Evolutionary conservation across 2,329 filamentous ascomycete species (phyloP), one percentile per base, ranked within the genome.

Genomic region (Colletotrichum aenigma): DNA sequence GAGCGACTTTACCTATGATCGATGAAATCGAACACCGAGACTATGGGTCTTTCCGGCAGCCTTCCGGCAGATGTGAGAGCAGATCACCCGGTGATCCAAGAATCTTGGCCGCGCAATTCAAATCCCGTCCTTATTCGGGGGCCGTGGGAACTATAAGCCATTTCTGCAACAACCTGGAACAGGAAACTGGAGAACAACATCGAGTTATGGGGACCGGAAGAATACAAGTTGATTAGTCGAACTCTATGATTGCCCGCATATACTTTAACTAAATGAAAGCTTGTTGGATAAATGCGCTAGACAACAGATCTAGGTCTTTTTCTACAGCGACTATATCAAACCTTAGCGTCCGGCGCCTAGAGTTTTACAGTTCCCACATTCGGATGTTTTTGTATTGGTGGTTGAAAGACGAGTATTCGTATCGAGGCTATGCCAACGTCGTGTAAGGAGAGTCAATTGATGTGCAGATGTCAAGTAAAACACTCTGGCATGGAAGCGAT

Each of bases 1-100:
- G 8, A n/a, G 18, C 8, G 8, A 43, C 1, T n/a, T 10, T n/a
- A 1, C 2, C 38, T 18, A 8, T n/a, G 2, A n/a, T 6, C 9
- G 43, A 12, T 12, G 43, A 21, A 7, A 48, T 48, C 18, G n/a
- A 21, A 48, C 18, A 2, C 8, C 3, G 10, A n/a, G 16, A 43
- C 38, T 43, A 2, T 34, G 7, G 5, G 16, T 18, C 8, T 10
- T 43, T 38, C 2, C 2, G 2, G 38, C 16, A 38, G 36, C 36
- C 15, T 18, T 38, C 38, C 7, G 18, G 38, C 18, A 9, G 38
- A 0, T 9, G 8, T 48, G 43, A 48, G 43, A 13, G 43, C 6
- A 13, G 43, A 48, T 13, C n/a, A 13, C n/a, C 43, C 6, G 3
- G 43, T 13, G 43, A 2, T 7, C n/a, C 3, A 52, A 13, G 6